Evolutionary conservation across 345 rosid genomes (phyloP).

Genomic region (Nephelium lappaceum): DNA sequence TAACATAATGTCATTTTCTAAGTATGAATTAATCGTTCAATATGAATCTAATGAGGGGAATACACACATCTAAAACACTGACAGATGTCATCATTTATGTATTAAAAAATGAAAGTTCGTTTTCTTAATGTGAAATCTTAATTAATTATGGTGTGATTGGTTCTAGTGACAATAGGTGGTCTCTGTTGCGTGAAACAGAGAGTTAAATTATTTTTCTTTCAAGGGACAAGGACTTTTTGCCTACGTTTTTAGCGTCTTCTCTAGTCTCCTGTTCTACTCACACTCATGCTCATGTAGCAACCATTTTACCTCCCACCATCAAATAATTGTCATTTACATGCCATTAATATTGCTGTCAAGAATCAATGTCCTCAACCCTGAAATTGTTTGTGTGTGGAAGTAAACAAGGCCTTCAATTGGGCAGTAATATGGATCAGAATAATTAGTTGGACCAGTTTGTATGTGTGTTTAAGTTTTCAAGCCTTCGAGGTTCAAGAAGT

Average conservation of each 20-base stretch:
- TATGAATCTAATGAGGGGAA: conserved; percentile 23
- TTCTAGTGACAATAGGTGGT: neutral
- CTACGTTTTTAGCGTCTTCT: neutral
- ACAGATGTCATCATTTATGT: conserved; percentile 3
- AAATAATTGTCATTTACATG: too few relatives aligned
- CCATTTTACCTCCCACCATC: neutral
- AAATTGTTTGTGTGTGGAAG: too few relatives aligned
- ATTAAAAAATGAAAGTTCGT: neutral
- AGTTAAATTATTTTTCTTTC: neutral
- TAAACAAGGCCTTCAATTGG: too few relatives aligned
- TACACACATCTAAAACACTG: conserved; percentile 11
- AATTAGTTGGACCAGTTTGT: too few relatives aligned
- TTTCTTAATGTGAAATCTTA: neutral
- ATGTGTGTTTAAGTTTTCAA: too few relatives aligned
- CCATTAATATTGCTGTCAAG: too few relatives aligned
- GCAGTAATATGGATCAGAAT: too few relatives aligned
- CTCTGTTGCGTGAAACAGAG: neutral
- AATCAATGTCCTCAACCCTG: too few relatives aligned
- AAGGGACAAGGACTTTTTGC: conserved; percentile 15
- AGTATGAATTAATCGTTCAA: conserved; percentile 9
- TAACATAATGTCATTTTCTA: neutral
- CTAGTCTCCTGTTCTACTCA: neutral
- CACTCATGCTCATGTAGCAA: neutral
- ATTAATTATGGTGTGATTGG: conserved; percentile 12
- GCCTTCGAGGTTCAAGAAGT: too few relatives aligned